Base-by-base conservation (phyloP, 805 yeast species). In the Saturnispora sekii region DNA sequence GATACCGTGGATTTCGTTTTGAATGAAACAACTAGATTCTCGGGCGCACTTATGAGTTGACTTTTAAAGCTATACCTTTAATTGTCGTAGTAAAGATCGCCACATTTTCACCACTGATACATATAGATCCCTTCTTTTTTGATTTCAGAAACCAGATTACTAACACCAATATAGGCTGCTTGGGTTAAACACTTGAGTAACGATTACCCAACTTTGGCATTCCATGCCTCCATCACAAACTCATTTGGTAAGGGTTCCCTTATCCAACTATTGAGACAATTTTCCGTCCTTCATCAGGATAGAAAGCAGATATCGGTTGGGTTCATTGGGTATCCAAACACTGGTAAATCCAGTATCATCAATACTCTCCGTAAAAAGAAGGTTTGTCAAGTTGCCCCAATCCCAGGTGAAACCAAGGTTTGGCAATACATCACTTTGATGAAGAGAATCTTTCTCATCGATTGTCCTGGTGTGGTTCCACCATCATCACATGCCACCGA, bases 401-500 rank as follows among this genome's bases (percentile, higher is more conserved):
- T 90, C 57, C 98, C 98, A 29, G 98, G 98, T 63, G 98, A 90
- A 63, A 90, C 98, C 32, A 90, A 90, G 66, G 97, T 90, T 38
- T 90, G 98, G 98, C 98, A 90, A 70, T 90, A 90, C 69, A 89
- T 90, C 57, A 89, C 98, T 4, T 72, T 90, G 56, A 90, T 93
- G 97, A 90, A 90, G 72, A 77, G 90, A 53, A 90, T 90, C 43
- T 90, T 89, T 66, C 70, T 90, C 57, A 93, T 90, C 58, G 98
- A 90, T 67, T 93, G 98, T 72, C 98, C 98, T 2, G 98, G 98
- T 67, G 90, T 90, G 60, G 98, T 90, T 16, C 98, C 98, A 9
- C 98, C 98, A 26, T 84, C 94, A 14, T 62, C 79, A 28, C 87
- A 81, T 57, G 98, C 93, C 62, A 66, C 90, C 1, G 95, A 87